phyloP scores from a whole-genome alignment of 1,284 basidiomycete species.

The Abortiporus biennis region DNA sequence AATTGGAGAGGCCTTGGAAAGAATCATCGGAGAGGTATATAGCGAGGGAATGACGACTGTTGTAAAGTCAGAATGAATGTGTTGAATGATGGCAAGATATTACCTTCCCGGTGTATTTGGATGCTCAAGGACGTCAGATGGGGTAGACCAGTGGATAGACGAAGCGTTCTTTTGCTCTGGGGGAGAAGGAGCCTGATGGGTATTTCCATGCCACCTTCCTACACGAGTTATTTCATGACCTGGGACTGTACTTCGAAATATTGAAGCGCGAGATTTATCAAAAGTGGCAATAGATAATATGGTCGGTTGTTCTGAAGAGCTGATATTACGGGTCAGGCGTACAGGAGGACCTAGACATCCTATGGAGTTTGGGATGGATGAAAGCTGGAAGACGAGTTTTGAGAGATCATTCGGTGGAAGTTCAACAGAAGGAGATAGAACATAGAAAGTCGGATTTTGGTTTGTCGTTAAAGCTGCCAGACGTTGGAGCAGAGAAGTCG shows the following conservation, averaged over 20 bases:
- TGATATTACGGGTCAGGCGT: constrained; percentile 16
- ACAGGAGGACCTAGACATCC: constrained; percentile 56
- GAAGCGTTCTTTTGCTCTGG: not conserved
- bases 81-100: not conserved
- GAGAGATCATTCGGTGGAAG: constrained; percentile 33
- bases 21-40: constrained; percentile 60
- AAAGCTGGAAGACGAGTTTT: constrained; percentile 36
- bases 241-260: constrained; percentile 56
- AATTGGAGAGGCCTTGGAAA: constrained; percentile 53
- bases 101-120: constrained; percentile 33
- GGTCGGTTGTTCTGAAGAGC: constrained; percentile 18
- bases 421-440: constrained; percentile 37
- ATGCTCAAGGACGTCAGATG: constrained; percentile 29
- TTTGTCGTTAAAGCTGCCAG: not conserved
- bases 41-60: constrained; percentile 37
- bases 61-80: constrained; percentile 14
- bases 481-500: not conserved
- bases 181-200: not conserved
- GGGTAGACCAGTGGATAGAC: not conserved
- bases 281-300: constrained; percentile 50
- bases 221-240: constrained; percentile 54
- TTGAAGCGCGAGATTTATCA: constrained; percentile 29
- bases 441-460: constrained; percentile 1
- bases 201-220: constrained; percentile 58
- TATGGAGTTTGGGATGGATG: constrained; percentile 35